These are phyloP conservation scores for Thelonectria olida DNA, from an alignment of 2,329 filamentous ascomycete genomes.

Conservation along the genomic window DNA sequence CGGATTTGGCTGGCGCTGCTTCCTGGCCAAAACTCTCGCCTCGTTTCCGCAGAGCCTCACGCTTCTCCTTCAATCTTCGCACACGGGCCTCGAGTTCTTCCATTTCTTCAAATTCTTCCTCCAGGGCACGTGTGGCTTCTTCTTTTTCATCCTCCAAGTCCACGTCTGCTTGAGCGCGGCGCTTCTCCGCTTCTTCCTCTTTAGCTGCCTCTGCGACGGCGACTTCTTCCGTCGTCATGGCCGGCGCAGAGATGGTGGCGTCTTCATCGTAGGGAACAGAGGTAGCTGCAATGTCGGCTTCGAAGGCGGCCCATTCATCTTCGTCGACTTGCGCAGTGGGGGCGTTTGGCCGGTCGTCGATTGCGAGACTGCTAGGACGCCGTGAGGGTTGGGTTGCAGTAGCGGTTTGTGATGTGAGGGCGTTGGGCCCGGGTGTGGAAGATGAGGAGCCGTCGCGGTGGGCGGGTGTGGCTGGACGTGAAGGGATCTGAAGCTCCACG, in stretches of 20 bases:
- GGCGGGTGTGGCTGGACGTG: conserved; percentile 68
- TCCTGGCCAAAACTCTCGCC: conserved; percentile 42
- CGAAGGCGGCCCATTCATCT: conserved; percentile 86
- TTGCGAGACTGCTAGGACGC: conserved; percentile 34
- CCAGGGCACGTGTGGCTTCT: conserved; percentile 76
- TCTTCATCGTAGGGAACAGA: conserved; percentile 50
- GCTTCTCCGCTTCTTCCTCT: conserved; percentile 60
- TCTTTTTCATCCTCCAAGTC: conserved; percentile 75
- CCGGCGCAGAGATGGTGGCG: conserved; percentile 74
- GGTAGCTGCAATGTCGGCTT: conserved; percentile 76
- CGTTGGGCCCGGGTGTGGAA: conserved; percentile 48
- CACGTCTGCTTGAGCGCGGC: conserved; percentile 64
- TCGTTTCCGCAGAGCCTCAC: conserved; percentile 69
- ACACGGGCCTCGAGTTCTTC: conserved; percentile 79
- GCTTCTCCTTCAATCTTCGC: conserved; percentile 71
- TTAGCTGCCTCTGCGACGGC: conserved; percentile 61
- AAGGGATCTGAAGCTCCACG: conserved; percentile 70
- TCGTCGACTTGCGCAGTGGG: conserved; percentile 63
- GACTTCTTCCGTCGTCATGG: conserved; percentile 71
- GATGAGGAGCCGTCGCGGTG: conserved; percentile 52
- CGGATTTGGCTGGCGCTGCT: conserved; percentile 33
- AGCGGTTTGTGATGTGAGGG: conserved; percentile 22
- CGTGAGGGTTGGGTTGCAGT: conserved; percentile 34
- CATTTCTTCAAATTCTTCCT: conserved; percentile 86
- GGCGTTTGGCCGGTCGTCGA: conserved; percentile 27